A percentile compares a stretch with the other conserved stretches of the same genome.
These are phyloP conservation scores for Lasiosphaeria hispida DNA, from an alignment of 495 filamentous ascomycete genomes.

Conservation along the genomic window DNA sequence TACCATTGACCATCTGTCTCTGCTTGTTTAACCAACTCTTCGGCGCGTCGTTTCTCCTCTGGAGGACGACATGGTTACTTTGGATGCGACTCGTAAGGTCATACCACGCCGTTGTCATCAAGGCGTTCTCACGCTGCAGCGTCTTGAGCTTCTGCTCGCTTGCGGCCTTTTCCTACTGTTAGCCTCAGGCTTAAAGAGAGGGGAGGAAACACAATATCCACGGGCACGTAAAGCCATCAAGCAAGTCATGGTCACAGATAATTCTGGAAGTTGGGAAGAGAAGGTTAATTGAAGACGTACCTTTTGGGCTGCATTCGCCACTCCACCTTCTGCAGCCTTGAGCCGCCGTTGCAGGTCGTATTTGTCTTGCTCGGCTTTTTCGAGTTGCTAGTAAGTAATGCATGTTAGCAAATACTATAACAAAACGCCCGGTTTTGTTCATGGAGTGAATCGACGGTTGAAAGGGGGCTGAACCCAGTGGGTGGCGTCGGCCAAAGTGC, in stretches of 20 bases:
- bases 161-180: constrained; percentile 41
- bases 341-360: constrained; percentile 47
- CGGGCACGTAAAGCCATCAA: neutral
- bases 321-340: constrained; percentile 44
- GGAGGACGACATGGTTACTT: constrained; percentile 80
- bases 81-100: constrained; percentile 81
- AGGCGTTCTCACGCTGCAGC: constrained; percentile 74
- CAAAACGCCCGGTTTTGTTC: too few species aligned
- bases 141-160: constrained; percentile 64
- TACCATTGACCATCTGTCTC: constrained; percentile 66
- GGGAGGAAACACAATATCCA: neutral
- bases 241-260: neutral
- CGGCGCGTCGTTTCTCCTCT: constrained; percentile 70
- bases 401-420: constrained; percentile 1
- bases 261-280: neutral
- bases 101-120: constrained; percentile 91
- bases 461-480: neutral
- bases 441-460: too few species aligned
- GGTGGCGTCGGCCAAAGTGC: neutral
- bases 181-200: neutral
- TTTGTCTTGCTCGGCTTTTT: constrained; percentile 48
- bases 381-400: constrained; percentile 40
- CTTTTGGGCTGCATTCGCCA: constrained; percentile 47
- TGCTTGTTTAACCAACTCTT: constrained; percentile 91
- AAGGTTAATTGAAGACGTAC: constrained; percentile 31